Evolutionary conservation across 2,329 filamentous ascomycete species (phyloP), one percentile per base, ranked within the genome.

Genomic region (Monosporascus sp.): DNA sequence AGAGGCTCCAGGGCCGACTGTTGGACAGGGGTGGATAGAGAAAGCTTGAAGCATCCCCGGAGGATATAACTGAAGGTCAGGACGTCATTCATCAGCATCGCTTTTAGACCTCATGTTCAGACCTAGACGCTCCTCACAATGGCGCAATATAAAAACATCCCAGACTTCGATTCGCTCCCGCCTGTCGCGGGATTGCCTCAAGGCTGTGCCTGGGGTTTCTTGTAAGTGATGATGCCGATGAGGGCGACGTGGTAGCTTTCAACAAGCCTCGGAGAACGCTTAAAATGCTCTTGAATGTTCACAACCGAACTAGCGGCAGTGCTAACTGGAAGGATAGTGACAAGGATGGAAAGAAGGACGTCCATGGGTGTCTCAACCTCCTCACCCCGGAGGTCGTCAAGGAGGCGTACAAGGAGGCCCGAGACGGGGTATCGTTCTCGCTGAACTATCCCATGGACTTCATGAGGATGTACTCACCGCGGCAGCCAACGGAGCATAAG

Each of bases 161-260:
- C 53, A 17, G 53, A 55, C 38, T 55, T 52, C 8, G 53, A 55
- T 14, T 50, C 47, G 24, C 51, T 55, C 0, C 53, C 53, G 2
- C 36, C 41, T 4, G 53, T 52, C 0, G 44, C 52, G 2, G 53
- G 51, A 3, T 50, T 55, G 50, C 51, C 53, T 0, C 36, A 47
- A n/a, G 53, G 53, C 1, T 55, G 50, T 25, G 53, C 50, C 4
- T 55, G 53, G 53, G 53, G 53, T 18, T 5, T 55, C 5, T 55
- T 55, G 53, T 53, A 52, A 50, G 53, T 44, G 8, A 15, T 31
- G 46, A 18, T 9, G n/a, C 11, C 11, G 34, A 24, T 22, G 31
- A 24, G n/a, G 31, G 20, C 15, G 6, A 47, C 7, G 2, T 22
- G 15, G 8, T 38, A 24, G 3, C 24, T 39, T n/a, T 17, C n/a